Evolutionary conservation across 768 basidiomycete species (phyloP).

Genomic region (Russula sp.): DNA sequence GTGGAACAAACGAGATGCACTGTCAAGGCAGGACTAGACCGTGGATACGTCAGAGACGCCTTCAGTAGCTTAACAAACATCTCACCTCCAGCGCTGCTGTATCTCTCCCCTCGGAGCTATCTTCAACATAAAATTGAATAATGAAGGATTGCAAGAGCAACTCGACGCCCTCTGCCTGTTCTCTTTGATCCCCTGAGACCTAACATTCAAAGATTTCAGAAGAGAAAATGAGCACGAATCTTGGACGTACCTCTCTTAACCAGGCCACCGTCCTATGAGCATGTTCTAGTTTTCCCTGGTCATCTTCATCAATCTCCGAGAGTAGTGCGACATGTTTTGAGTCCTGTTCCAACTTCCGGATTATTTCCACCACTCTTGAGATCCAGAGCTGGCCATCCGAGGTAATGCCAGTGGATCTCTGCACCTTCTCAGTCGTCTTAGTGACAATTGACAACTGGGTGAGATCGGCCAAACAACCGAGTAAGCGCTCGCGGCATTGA

Average conservation of each 20-base stretch:
- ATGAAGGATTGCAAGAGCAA: slow-evolving; percentile 68
- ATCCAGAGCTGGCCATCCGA: slow-evolving; percentile 81
- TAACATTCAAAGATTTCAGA: slow-evolving; percentile 30
- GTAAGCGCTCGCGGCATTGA: slow-evolving; percentile 65
- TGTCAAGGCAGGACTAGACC: slow-evolving; percentile 56
- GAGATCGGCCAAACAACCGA: slow-evolving; percentile 72
- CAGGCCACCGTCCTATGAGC: slow-evolving; percentile 44
- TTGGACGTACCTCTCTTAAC: slow-evolving; percentile 45
- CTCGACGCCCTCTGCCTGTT: slow-evolving; percentile 64
- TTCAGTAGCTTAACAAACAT: neutral
- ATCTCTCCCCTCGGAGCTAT: slow-evolving; percentile 51
- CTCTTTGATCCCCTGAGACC: slow-evolving; percentile 44
- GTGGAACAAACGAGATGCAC: slow-evolving; percentile 54
- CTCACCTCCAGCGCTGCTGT: slow-evolving; percentile 61
- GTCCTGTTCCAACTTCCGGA: slow-evolving; percentile 59
- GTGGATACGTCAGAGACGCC: slow-evolving; percentile 9
- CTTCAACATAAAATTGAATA: slow-evolving; percentile 68
- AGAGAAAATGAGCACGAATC: neutral
- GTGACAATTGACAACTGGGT: slow-evolving; percentile 52
- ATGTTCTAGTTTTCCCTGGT: slow-evolving; percentile 45
- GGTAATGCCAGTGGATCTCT: slow-evolving; percentile 58
- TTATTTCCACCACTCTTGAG: slow-evolving; percentile 55
- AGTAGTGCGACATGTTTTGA: slow-evolving; percentile 61
- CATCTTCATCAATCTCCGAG: slow-evolving; percentile 55
- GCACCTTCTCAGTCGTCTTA: slow-evolving; percentile 50